Base-by-base conservation (phyloP, 805 yeast species). In the Candida dajiaensis region DNA sequence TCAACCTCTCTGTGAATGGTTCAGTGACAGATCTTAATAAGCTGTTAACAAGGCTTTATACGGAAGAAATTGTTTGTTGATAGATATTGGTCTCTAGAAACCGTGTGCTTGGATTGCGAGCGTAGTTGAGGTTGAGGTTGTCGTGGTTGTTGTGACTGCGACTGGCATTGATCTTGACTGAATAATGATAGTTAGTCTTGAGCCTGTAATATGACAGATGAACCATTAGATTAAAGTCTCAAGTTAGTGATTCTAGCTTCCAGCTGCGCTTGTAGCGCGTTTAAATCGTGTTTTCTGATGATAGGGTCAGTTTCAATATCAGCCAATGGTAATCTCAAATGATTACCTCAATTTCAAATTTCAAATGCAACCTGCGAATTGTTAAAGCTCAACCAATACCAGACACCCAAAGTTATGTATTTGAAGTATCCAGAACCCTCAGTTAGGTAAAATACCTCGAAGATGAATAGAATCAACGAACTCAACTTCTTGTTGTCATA, bases 341-440 rank as follows among this genome's bases (percentile, higher is more conserved):
- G 71, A 55, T 89, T 89, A 60, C 97, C 61, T 94, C 99, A 56
- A 94, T 80, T 64, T 94, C 98, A 68, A 94, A 94, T 58, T 89
- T 90, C 60, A 90, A 73, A 55, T 86, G 89, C 59, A 94, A 74
- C 62, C 82, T 1, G 90, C 89, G 58, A 78, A 80, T 33, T 81
- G 80, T 57, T 94, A 92, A 13, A 94, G 68, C 64, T 94, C 99
- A 15, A 80, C 78, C 54, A 94, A 73, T 6, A 89, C 80, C 55
- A 58, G 15, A 89, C 76, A 40, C 95, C 95, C 50, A 84, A 63
- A 2, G 89, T 90, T 12, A 97, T 97, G 22, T 85, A 83, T 50
- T 70, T 73, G 67, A 94, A 94, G 19, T 92, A 76, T 42, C 70
- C 74, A 0, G 98, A 89, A 33, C 70, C 63, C 40, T 78, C 76